Evolutionary conservation across 306 rosid species (phyloP).

Genomic region (Purshia tridentata): DNA sequence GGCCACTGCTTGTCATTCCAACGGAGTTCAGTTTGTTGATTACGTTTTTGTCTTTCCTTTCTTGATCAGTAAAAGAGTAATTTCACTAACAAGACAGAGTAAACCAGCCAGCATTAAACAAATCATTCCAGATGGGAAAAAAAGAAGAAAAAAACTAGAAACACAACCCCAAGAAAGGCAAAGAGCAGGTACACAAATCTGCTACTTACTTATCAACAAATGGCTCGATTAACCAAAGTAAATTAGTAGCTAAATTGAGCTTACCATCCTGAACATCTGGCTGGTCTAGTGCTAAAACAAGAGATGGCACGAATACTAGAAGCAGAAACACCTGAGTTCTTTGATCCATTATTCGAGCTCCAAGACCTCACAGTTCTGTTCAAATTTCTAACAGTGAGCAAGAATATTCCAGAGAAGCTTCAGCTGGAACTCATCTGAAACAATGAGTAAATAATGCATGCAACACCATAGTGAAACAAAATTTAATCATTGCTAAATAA

Average conservation of each 20-base stretch:
- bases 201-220: background rate
- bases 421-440: slow-evolving; percentile 4
- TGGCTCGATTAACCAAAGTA: background rate
- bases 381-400: background rate
- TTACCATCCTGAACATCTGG: slow-evolving; percentile 23
- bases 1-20: no score
- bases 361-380: background rate
- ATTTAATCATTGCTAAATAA: no score
- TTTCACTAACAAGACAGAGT: no score
- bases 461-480: no score
- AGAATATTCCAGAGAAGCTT: background rate
- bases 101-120: no score
- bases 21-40: no score
- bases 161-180: background rate
- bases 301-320: slow-evolving; percentile 5
- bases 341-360: slow-evolving; percentile 17
- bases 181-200: background rate
- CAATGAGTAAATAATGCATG: background rate
- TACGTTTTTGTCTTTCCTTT: no score
- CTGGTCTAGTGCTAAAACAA: background rate
- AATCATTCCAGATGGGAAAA: no score
- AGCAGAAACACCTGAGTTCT: slow-evolving; percentile 12
- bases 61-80: no score
- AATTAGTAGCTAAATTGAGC: slow-evolving; percentile 3
- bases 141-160: background rate